These are phyloP conservation scores for Diplotaxis tenuifolia DNA, from an alignment of 345 rosid genomes.

Conservation along the genomic window DNA sequence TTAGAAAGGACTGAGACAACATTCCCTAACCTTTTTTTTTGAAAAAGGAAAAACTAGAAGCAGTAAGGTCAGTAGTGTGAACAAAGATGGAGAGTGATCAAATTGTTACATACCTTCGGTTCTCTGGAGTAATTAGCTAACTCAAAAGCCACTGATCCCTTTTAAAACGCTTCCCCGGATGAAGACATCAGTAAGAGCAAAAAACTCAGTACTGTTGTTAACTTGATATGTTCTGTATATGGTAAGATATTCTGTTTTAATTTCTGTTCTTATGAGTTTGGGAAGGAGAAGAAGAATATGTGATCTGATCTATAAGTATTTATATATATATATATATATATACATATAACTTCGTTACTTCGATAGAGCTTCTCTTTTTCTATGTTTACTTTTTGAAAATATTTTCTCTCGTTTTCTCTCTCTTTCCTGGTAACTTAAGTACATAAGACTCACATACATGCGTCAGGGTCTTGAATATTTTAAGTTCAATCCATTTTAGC, in stretches of 20 bases:
- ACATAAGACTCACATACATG: no score
- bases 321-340: no score
- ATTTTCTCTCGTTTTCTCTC: background rate
- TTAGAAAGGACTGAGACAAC: background rate
- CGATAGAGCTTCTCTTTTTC: conserved; percentile 12
- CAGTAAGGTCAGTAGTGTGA: background rate
- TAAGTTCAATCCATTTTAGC: no score
- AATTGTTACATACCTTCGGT: conserved; percentile 24
- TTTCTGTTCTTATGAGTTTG: background rate
- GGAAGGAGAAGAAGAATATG: conserved; percentile 12
- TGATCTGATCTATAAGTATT: conserved; percentile 27
- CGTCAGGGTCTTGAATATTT: no score
- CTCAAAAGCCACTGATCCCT: conserved; percentile 7
- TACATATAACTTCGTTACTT: no score
- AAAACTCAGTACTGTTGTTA: background rate
- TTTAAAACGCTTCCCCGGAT: background rate
- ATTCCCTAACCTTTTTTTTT: no score
- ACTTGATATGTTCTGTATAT: background rate
- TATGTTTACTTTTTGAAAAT: conserved; percentile 17
- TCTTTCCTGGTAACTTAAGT: no score
- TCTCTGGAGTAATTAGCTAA: background rate
- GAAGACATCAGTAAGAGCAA: background rate
- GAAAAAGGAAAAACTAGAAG: background rate
- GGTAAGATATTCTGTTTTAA: no score
- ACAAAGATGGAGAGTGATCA: background rate